phyloP scores from a whole-genome alignment of 1,284 basidiomycete genomes.

The Trichosporon sp. region DNA sequence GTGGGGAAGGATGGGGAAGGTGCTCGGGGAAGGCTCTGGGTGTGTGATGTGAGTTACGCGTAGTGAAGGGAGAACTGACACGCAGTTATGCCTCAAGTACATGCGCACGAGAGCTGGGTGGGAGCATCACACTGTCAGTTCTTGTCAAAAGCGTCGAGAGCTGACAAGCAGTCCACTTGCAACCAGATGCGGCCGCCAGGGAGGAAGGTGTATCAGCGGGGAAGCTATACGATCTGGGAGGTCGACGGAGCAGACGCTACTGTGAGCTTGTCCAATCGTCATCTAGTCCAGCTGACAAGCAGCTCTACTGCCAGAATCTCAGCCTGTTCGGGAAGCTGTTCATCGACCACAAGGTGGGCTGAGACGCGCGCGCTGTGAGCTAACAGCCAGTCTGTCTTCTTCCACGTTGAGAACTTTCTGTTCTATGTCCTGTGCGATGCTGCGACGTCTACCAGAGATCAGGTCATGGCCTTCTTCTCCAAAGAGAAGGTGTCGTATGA shows the following conservation, averaged over 20 bases:
- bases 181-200: constrained; percentile 74
- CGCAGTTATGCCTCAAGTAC: constrained; percentile 85
- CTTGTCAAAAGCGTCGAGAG: too few relatives aligned
- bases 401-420: constrained; percentile 65
- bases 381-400: constrained; percentile 69
- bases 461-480: constrained; percentile 90
- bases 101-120: constrained; percentile 68
- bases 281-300: constrained; percentile 2
- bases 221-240: constrained; percentile 89
- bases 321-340: constrained; percentile 97
- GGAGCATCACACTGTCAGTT: constrained; percentile 66
- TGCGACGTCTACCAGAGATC: constrained; percentile 63
- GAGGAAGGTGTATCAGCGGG: constrained; percentile 80
- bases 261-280: constrained; percentile 50
- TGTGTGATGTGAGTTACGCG: constrained; percentile 40
- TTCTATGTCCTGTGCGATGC: constrained; percentile 93
- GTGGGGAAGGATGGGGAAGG: constrained; percentile 53
- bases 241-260: constrained; percentile 83
- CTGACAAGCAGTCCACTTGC: constrained; percentile 60
- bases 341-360: constrained; percentile 77
- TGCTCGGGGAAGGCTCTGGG: constrained; percentile 42
- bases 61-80: neutral
- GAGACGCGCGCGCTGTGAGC: neutral
- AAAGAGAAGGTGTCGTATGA: constrained; percentile 98
- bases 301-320: constrained; percentile 94